Evolutionary conservation across 2,329 filamentous ascomycete genomes (phyloP).

Genomic region (Cladosporium sphaerospermum): DNA sequence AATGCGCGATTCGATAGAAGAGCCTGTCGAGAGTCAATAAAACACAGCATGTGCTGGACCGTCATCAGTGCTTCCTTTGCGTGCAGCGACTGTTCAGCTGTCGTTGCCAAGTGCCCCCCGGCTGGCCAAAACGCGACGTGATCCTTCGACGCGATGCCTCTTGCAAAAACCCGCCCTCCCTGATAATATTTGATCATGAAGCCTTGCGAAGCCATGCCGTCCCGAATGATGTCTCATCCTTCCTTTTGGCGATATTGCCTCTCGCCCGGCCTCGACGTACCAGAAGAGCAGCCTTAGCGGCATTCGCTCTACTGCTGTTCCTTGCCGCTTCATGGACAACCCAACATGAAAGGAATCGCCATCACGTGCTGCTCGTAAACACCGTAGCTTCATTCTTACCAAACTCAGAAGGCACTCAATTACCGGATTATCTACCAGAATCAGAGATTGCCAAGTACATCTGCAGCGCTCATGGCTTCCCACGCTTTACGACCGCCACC

Average conservation of each 20-base stretch:
- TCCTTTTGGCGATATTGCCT: neutral
- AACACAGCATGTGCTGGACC: no score
- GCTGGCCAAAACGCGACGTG: no score
- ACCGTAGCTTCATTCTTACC: neutral
- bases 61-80: no score
- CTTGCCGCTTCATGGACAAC: neutral
- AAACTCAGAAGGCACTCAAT: neutral
- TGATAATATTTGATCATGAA: neutral
- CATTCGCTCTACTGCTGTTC: neutral
- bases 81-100: no score
- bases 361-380: neutral
- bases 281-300: neutral
- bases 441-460: neutral
- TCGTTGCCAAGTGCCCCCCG: no score
- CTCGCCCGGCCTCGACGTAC: neutral
- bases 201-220: no score
- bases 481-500: neutral
- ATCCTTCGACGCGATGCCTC: neutral
- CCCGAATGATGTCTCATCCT: no score
- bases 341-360: neutral
- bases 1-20: no score
- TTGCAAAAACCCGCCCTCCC: neutral
- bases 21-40: no score
- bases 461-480: slow-evolving; percentile 16
- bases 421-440: neutral